These are phyloP conservation scores for Escovopsis sp. DNA, from an alignment of 2,329 filamentous ascomycete genomes.

Conservation along the genomic window DNA sequence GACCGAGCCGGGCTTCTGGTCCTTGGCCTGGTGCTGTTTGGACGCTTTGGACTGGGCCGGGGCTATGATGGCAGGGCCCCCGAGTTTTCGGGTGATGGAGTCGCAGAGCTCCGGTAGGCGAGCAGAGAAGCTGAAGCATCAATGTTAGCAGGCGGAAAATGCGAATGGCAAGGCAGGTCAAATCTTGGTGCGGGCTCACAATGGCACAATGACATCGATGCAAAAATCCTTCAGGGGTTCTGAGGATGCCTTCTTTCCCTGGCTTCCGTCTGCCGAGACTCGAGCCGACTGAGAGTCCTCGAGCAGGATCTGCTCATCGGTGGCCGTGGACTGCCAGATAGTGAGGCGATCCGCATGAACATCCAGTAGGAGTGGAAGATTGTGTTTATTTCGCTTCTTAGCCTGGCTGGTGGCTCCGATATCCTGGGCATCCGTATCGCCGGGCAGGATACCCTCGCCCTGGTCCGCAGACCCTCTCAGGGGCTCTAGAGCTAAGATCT, in stretches of 20 bases:
- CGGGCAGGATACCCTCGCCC: conserved; percentile 30
- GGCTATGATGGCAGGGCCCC: conserved; percentile 50
- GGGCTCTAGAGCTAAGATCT: conserved; percentile 57
- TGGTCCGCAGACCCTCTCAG: conserved; percentile 25
- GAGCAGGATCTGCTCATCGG: conserved; percentile 38
- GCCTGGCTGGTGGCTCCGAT: conserved; percentile 15
- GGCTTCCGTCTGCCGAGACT: conserved; percentile 19
- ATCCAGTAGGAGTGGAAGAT: conserved; percentile 52
- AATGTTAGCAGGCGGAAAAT: conserved; percentile 17
- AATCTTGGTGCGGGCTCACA: conserved; percentile 33
- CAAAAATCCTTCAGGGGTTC: conserved; percentile 66
- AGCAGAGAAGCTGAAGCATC: conserved; percentile 46
- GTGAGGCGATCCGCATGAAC: conserved; percentile 63
- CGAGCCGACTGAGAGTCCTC: conserved; percentile 31
- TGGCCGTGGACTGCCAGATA: conserved; percentile 68
- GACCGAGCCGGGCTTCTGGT: conserved; percentile 36
- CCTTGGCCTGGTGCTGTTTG: conserved; percentile 28
- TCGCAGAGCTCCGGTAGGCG: conserved; percentile 59
- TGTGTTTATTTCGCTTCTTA: conserved; percentile 48
- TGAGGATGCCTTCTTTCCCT: conserved; percentile 26
- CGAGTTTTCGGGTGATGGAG: conserved; percentile 59
- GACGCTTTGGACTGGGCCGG: conserved; percentile 33
- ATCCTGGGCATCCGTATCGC: conserved; percentile 15
- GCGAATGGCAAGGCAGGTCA: no score
- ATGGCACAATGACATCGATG: conserved; percentile 65